A percentile compares a stretch with the other conserved stretches of the same genome.
Evolutionary conservation across 1,139 yeast species (phyloP).

Genomic region (Candida mesenterica): DNA sequence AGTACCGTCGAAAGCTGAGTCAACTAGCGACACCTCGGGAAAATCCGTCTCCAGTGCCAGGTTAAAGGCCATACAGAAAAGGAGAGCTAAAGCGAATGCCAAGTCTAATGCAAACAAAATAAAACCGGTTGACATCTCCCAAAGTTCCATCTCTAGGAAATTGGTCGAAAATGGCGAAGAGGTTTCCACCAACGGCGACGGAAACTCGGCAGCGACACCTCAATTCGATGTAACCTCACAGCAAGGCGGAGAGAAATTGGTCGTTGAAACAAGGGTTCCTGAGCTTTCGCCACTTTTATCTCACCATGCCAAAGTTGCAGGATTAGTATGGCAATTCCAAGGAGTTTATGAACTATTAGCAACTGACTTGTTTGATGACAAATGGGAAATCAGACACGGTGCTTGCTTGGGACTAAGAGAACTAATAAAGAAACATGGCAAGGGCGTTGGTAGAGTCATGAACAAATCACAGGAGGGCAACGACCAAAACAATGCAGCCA

Average conservation of each 20-base stretch:
- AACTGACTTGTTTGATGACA: conserved; percentile 77
- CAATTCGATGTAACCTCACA: conserved; percentile 70
- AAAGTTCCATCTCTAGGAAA: conserved; percentile 69
- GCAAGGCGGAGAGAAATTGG: conserved; percentile 76
- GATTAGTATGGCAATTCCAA: conserved; percentile 91
- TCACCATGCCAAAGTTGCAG: conserved; percentile 73
- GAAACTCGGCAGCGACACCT: conserved; percentile 11
- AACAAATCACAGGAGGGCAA: conserved; percentile 65
- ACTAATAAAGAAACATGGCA: conserved; percentile 78
- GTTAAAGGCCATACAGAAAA: conserved; percentile 87
- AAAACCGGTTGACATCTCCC: conserved; percentile 71
- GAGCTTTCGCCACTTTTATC: conserved; percentile 70
- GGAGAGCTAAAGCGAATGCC: conserved; percentile 84
- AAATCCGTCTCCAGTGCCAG: conserved; percentile 64
- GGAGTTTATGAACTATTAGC: conserved; percentile 89
- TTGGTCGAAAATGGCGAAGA: conserved; percentile 39
- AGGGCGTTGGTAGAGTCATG: conserved; percentile 78
- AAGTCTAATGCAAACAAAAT: conserved; percentile 53
- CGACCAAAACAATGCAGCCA: conserved; percentile 58
- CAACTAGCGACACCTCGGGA: conserved; percentile 6
- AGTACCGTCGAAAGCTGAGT: conserved; percentile 1
- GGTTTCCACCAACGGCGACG: conserved; percentile 19
- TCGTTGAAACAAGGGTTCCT: conserved; percentile 74
- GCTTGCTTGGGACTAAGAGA: conserved; percentile 93
- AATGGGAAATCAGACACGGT: conserved; percentile 97